Conservation (phyloP, 805 yeast genomes). For the Metschnikowia henanensis region DNA sequence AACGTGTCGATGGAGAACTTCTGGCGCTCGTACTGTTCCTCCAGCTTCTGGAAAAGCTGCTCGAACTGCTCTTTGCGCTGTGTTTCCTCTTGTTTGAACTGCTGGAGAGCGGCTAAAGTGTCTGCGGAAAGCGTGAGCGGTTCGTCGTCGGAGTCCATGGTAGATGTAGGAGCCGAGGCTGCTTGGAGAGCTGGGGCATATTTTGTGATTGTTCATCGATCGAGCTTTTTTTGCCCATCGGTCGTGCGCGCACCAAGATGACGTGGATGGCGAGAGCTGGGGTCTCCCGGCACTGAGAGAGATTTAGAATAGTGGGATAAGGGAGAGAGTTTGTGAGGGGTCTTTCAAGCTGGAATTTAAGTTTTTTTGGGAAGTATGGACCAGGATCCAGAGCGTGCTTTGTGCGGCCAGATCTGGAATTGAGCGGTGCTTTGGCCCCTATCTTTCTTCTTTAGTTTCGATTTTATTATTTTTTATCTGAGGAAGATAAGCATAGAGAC, state of each 20-base stretch:
- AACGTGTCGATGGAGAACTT: constrained; percentile 65
- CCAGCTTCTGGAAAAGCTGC: constrained; percentile 54
- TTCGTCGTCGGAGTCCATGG: constrained; percentile 44
- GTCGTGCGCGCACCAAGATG: constrained; percentile 13
- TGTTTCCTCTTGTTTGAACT: constrained; percentile 65
- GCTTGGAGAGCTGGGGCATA: not conserved
- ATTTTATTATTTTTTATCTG: no score
- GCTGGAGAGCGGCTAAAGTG: constrained; percentile 57
- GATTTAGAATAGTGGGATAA: not conserved
- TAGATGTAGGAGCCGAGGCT: not conserved
- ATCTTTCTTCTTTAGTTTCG: no score
- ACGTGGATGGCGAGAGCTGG: not conserved
- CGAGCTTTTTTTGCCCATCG: not conserved
- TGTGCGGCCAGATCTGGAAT: no score
- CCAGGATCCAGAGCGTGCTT: no score
- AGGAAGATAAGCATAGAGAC: no score
- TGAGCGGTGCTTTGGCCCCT: no score
- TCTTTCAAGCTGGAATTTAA: no score
- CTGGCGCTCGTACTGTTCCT: constrained; percentile 48
- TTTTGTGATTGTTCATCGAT: not conserved
- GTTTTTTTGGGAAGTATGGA: no score
- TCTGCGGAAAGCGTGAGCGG: constrained; percentile 46
- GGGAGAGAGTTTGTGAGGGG: no score
- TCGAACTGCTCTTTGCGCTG: constrained; percentile 56
- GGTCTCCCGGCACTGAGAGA: not conserved